Evolutionary conservation across 2,329 filamentous ascomycete species (phyloP).

Genomic region (Thelonectria rubi): DNA sequence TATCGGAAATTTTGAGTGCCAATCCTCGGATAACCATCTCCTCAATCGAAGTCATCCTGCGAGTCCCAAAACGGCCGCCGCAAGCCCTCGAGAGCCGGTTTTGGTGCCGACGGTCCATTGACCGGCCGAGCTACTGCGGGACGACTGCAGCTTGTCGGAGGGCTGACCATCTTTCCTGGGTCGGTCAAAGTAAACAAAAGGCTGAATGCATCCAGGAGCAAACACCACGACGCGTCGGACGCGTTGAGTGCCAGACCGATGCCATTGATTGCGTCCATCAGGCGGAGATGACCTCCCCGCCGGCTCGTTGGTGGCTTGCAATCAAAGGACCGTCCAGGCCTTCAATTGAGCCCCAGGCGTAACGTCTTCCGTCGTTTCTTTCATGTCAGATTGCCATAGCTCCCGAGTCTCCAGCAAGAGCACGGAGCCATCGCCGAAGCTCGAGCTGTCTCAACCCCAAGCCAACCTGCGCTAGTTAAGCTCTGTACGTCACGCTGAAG

Average conservation of each 20-base stretch:
- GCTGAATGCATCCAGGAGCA: not conserved
- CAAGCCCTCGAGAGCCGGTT: slow-evolving; percentile 11
- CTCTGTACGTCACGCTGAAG: slow-evolving; percentile 19
- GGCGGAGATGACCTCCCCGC: slow-evolving; percentile 21
- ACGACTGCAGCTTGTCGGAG: slow-evolving; percentile 13
- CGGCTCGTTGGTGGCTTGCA: slow-evolving; percentile 26
- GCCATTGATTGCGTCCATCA: slow-evolving; percentile 8
- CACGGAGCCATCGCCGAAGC: slow-evolving; percentile 9
- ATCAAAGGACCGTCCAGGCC: slow-evolving; percentile 9
- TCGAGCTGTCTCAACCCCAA: slow-evolving; percentile 33
- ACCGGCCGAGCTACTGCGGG: slow-evolving; percentile 15
- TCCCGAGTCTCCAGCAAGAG: slow-evolving; percentile 6
- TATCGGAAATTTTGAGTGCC: slow-evolving; percentile 36
- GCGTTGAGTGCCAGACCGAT: slow-evolving; percentile 23
- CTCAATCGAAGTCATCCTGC: slow-evolving; percentile 8
- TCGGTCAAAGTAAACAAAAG: slow-evolving; percentile 19
- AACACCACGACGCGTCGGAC: slow-evolving; percentile 31
- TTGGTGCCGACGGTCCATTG: slow-evolving; percentile 10
- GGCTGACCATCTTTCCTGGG: slow-evolving; percentile 10
- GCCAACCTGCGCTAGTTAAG: slow-evolving; percentile 24
- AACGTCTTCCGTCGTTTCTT: not conserved
- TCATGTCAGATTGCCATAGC: slow-evolving; percentile 1
- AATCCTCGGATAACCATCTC: slow-evolving; percentile 33
- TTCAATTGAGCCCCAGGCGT: not conserved
- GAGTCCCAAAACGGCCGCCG: not conserved